Evolutionary conservation across 768 basidiomycete genomes (phyloP), one percentile per base, ranked within the genome.

Genomic region (Tulasnella calospora): DNA sequence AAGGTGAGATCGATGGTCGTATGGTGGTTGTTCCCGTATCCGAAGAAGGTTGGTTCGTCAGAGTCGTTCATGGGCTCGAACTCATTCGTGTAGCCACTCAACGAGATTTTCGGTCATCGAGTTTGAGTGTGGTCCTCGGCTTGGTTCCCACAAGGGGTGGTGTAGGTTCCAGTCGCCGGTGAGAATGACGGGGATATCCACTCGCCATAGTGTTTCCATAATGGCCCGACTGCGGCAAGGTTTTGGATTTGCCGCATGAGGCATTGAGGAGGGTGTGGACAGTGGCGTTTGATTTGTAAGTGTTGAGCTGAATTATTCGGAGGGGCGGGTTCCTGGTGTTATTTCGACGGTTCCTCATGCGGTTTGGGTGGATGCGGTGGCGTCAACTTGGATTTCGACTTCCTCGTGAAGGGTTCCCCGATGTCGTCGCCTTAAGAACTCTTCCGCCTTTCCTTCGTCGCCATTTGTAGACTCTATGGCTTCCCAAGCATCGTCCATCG

Each of bases 121-220:
- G 30, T n/a, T 61, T 13, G 57, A 30, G 7, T 61, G n/a, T 6
- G 12, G 4, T 10, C 57, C 57, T 15, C 27, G n/a, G 15, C 41
- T 35, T 17, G 75, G 46, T 21, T 41, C 17, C 38, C 38, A 73
- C 15, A 44, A 23, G 6, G 77, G 77, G 73, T 78, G 77, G 17
- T 74, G 36, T n/a, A 74, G 71, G 77, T 78, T 78, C 77, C 77
- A 78, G 73, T 78, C 77, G 5, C 77, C 77, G 3, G 40, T 75
- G 21, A 78, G 33, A 17, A 78, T 41, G 8, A 70, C 27, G 5
- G 77, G 77, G 33, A 51, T 40, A 21, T 35, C 13, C 19, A 6
- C 17, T 10, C 27, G 36, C n/a, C 38, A 67, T 21, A 3, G 10
- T 44, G 51, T 33, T 8, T 40, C 40, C 47, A 36, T 23, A 19